Percentiles rank a stretch among this genome's conserved stretches.
Conservation (phyloP, 352 stramenopile species). For the Globisporangium paroecandrum region DNA sequence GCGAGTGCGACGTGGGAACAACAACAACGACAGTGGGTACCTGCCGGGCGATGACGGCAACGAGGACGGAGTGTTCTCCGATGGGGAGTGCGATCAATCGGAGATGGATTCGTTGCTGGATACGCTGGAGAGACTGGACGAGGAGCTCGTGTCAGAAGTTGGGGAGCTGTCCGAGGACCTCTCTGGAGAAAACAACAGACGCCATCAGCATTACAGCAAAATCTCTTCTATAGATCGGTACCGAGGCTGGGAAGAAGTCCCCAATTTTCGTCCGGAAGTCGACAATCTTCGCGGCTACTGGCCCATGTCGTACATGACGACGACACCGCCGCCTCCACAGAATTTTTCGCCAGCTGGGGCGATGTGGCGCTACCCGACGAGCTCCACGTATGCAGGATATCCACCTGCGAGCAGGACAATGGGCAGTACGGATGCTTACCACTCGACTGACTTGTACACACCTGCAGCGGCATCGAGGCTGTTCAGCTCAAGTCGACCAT, state of each 20-base stretch:
- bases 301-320: conserved; percentile 7
- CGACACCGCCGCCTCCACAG: neutral
- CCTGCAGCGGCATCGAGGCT: conserved; percentile 5
- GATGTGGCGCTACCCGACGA: conserved; percentile 13
- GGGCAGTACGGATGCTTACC: conserved; percentile 2
- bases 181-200: neutral
- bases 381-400: neutral
- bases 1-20: conserved; percentile 5
- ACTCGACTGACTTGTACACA: conserved; percentile 7
- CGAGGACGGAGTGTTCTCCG: neutral
- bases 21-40: conserved; percentile 7
- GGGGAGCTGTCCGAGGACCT: conserved; percentile 21
- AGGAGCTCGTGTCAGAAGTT: conserved; percentile 23
- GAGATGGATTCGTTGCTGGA: conserved; percentile 19
- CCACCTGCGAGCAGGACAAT: neutral
- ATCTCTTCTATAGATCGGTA: conserved; percentile 7
- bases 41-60: conserved; percentile 8
- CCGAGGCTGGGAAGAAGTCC: conserved; percentile 8
- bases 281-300: conserved; percentile 4
- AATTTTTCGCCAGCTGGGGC: neutral
- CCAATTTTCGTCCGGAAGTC: neutral
- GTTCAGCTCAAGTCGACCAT: conserved; percentile 8
- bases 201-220: neutral
- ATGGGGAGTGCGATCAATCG: conserved; percentile 17
- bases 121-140: conserved; percentile 22